Conservation (phyloP, 73 alveolate species). For the Breviolum minutum region DNA sequence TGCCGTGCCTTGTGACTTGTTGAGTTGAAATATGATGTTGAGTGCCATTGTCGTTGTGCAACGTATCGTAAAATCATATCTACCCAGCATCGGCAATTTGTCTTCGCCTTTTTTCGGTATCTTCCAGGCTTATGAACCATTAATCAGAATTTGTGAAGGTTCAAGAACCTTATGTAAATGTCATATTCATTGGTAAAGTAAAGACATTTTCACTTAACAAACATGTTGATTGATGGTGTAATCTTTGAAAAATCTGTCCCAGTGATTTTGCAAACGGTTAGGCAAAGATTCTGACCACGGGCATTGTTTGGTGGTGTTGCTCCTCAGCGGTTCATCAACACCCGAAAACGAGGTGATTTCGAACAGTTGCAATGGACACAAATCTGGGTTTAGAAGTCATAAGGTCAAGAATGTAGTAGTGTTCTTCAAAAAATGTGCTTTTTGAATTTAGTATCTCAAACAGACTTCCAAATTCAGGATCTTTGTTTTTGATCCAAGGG, state of each 20-base stretch:
- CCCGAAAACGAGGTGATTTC: no score
- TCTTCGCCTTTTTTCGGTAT: no score
- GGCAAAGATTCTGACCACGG: conserved; percentile 92
- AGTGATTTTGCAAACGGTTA: not conserved
- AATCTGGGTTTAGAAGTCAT: no score
- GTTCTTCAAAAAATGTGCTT: no score
- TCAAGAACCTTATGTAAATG: not conserved
- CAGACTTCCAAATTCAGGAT: no score
- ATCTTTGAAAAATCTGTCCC: not conserved
- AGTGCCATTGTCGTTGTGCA: no score
- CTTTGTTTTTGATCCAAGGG: no score
- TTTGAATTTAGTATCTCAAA: no score
- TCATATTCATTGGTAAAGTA: no score
- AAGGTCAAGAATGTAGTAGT: no score
- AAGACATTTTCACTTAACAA: not conserved
- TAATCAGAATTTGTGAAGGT: not conserved
- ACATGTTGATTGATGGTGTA: not conserved
- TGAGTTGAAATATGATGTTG: no score
- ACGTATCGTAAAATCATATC: not conserved
- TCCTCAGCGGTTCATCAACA: not conserved
- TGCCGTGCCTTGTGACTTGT: not conserved
- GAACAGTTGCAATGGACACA: no score
- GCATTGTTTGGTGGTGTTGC: conserved; percentile 53
- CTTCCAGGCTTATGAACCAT: not conserved
- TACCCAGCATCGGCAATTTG: not conserved